These are phyloP conservation scores for Orbilia blumenaviensis DNA, from an alignment of 2,329 filamentous ascomycete species.

Conservation along the genomic window DNA sequence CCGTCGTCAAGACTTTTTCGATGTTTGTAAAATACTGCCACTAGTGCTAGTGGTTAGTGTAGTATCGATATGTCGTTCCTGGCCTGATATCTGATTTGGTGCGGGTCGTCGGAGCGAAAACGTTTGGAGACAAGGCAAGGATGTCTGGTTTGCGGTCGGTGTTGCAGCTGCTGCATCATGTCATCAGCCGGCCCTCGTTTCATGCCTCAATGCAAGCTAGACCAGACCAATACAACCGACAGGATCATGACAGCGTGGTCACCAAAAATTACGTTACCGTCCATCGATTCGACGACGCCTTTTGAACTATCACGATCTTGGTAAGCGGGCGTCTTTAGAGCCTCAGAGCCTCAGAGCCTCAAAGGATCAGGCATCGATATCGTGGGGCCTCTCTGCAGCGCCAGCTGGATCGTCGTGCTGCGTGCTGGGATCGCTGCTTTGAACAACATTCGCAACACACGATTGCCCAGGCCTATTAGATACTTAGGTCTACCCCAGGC, in stretches of 20 bases:
- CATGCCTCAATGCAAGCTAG: neutral
- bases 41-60: too few relatives aligned
- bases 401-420: neutral
- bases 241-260: constrained; percentile 52
- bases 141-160: neutral
- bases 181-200: constrained; percentile 30
- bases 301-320: neutral
- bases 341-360: neutral
- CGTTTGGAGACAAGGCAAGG: constrained; percentile 8
- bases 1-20: neutral
- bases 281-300: neutral
- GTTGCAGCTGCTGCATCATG: neutral
- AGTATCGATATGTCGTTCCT: too few relatives aligned
- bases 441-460: neutral
- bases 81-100: neutral
- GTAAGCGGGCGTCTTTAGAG: too few relatives aligned
- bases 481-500: too few relatives aligned
- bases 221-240: neutral
- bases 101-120: constrained; percentile 18
- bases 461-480: neutral
- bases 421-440: constrained; percentile 5
- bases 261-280: neutral
- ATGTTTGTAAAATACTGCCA: too few relatives aligned
- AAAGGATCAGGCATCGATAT: neutral
- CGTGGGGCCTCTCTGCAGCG: neutral